Conservation (phyloP, 176 grass and related monocot species). For the Pharus latifolius region DNA sequence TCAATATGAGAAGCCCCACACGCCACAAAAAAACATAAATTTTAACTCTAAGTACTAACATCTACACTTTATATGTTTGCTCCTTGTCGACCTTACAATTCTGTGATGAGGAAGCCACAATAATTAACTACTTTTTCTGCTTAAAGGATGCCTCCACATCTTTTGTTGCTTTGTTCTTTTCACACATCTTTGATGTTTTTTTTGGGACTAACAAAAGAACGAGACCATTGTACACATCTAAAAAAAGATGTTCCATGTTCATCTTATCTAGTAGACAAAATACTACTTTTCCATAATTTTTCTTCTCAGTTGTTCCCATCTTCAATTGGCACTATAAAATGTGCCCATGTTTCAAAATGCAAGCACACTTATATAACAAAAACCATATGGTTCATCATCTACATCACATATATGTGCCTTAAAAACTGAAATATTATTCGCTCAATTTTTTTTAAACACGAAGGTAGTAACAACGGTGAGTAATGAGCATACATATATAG, state of each 20-base stretch:
- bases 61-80: background rate
- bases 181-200: background rate
- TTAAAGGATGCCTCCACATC: background rate
- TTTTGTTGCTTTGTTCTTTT: background rate
- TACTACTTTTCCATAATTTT: too few species aligned
- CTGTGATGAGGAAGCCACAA: background rate
- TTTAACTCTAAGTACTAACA: background rate
- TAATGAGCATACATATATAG: too few species aligned
- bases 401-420: too few species aligned
- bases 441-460: too few species aligned
- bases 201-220: background rate
- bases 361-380: too few species aligned
- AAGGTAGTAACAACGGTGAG: too few species aligned
- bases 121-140: background rate
- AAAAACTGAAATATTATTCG: too few species aligned
- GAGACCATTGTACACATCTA: background rate
- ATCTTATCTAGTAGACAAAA: too few species aligned
- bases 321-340: too few species aligned
- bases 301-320: too few species aligned
- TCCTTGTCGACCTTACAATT: background rate
- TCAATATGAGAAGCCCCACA: background rate
- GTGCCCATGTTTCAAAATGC: too few species aligned
- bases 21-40: background rate
- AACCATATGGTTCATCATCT: too few species aligned
- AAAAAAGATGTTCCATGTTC: conserved; percentile 21